phyloP scores from a whole-genome alignment of 805 yeast species.

The Ogataea naganishii region DNA sequence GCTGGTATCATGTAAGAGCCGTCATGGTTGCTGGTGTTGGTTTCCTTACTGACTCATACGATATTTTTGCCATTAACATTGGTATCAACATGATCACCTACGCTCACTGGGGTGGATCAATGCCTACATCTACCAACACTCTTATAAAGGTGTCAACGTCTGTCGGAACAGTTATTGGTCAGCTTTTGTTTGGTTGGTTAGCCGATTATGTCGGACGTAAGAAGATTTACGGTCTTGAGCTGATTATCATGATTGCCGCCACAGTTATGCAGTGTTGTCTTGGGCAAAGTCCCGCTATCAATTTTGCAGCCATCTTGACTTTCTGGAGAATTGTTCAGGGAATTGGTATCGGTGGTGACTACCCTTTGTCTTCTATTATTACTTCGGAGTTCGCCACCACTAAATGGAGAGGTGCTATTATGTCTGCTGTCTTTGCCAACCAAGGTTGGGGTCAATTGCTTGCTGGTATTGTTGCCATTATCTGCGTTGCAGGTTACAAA shows the following conservation, averaged over 20 bases:
- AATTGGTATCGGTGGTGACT: slow-evolving; percentile 97
- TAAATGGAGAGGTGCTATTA: slow-evolving; percentile 96
- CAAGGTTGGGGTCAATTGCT: slow-evolving; percentile 94
- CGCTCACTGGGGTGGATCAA: slow-evolving; percentile 58
- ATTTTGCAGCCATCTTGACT: slow-evolving; percentile 64
- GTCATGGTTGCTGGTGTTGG: slow-evolving; percentile 89
- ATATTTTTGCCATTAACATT: slow-evolving; percentile 83
- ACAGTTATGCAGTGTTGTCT: slow-evolving; percentile 69
- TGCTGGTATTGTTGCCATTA: slow-evolving; percentile 77
- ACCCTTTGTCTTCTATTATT: slow-evolving; percentile 88
- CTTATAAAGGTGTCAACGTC: slow-evolving; percentile 82
- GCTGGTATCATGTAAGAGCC: slow-evolving; percentile 79
- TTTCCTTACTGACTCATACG: slow-evolving; percentile 87
- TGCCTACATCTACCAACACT: slow-evolving; percentile 66
- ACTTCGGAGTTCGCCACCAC: slow-evolving; percentile 90
- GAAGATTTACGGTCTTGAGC: slow-evolving; percentile 77
- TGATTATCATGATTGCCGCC: slow-evolving; percentile 75
- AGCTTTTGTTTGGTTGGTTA: slow-evolving; percentile 71
- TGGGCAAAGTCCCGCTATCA: slow-evolving; percentile 65
- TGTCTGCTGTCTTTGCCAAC: slow-evolving; percentile 94
- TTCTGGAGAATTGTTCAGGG: slow-evolving; percentile 85
- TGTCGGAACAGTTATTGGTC: slow-evolving; percentile 91
- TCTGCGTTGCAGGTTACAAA: slow-evolving; percentile 73
- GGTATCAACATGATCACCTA: slow-evolving; percentile 72
- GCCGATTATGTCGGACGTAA: slow-evolving; percentile 85